Conservation (phyloP, 2,329 filamentous ascomycete species). For the Aspergillus novofumigatus region DNA sequence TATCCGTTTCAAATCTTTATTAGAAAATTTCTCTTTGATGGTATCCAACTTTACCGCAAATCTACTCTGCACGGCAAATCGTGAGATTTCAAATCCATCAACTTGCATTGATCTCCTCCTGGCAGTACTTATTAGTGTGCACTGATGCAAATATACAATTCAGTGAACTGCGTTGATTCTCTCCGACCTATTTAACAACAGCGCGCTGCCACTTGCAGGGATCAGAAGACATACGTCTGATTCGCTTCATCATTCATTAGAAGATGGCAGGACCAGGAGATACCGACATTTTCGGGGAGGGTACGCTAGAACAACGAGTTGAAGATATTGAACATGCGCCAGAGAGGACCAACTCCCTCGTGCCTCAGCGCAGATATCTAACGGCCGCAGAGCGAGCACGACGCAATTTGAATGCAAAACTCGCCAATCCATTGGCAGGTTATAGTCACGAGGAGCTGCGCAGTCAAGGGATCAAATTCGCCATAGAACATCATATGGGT, state of each 20-base stretch:
- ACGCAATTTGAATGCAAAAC: slow-evolving; percentile 45
- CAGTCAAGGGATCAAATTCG: slow-evolving; percentile 57
- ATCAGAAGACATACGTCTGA: background rate
- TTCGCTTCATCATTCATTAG: background rate
- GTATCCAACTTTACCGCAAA: background rate
- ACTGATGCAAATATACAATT: background rate
- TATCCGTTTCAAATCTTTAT: background rate
- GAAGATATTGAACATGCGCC: slow-evolving; percentile 11
- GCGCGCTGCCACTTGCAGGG: background rate
- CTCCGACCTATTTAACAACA: background rate
- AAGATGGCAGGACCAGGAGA: slow-evolving; percentile 15
- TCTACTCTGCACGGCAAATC: background rate
- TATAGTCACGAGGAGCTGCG: slow-evolving; percentile 49
- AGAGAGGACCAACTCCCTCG: slow-evolving; percentile 14
- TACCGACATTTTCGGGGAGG: slow-evolving; percentile 3
- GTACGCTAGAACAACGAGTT: slow-evolving; percentile 2
- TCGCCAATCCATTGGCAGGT: slow-evolving; percentile 52
- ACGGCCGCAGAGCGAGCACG: slow-evolving; percentile 39
- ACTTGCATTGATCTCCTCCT: background rate
- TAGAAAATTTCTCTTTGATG: background rate
- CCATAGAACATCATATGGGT: slow-evolving; percentile 51
- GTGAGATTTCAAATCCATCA: background rate
- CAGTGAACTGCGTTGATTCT: background rate
- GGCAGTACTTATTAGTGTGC: background rate
- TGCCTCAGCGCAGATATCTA: slow-evolving; percentile 21